Base-by-base conservation (phyloP, 2,329 filamentous ascomycete species). In the Cladosporium sp. region DNA sequence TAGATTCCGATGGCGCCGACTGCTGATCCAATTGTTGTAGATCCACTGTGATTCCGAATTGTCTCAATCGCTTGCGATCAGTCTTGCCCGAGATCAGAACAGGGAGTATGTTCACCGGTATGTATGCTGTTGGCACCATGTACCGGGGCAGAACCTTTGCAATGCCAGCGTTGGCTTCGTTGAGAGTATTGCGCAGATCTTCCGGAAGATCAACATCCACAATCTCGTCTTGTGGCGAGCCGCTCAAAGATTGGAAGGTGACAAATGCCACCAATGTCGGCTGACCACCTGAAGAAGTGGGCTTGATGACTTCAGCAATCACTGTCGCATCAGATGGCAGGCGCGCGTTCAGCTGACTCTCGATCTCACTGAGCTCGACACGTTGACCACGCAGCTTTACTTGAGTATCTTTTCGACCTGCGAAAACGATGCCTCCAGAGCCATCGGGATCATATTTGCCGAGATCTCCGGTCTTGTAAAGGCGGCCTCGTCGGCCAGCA, bases 371-470 rank as follows among this genome's bases (percentile, higher is more conserved):
- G 51, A 85, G 75, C 70, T 86, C 88, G 52, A 87, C 80, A 56
- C 86, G 75, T 62, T 83, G 86, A 24, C 88, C 89, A 10, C 80
- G 77, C 25, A 89, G 73, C 71, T 90, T 89, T 56, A 87, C 81
- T 68, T 86, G 85, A n/a, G 80, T 80, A 20, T 57, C 56, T 20
- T 64, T 59, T 49, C 87, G 78, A 15, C 85, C 84, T 37, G 86
- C 74, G 59, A 83, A 85, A 8, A 79, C 70, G 37, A 86, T 77
- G 6, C 52, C 52, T 39, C 52, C 52, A n/a, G 67, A 66, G 1
- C 79, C 78, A 50, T 85, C 78, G 9, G 71, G 68, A 42, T 81
- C 75, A 56, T 84, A 83, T 24, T 74, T 75, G 1, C 81, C 83
- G 0, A 86, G 71, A 61, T 87, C 83, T 1, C 83, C 84, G 0